phyloP scores from a whole-genome alignment of 129 eudicot genomes.

The Glebionis coronaria region DNA sequence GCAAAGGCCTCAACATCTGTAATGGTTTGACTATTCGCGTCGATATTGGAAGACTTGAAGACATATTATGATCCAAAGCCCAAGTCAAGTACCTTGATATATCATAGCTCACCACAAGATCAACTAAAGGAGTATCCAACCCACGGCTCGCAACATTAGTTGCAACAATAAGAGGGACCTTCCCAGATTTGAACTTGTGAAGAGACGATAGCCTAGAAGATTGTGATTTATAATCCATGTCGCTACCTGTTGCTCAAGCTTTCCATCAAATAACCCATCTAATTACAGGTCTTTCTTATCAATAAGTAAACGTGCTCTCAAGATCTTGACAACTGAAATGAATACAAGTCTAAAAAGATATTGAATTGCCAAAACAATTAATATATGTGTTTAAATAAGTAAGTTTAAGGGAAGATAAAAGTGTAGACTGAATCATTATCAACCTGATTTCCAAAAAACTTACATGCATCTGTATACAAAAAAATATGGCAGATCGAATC shows the following conservation, averaged over 20 bases:
- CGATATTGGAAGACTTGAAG: constrained; percentile 68
- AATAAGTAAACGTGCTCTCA: background rate
- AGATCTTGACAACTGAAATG: background rate
- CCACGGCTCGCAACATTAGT: constrained; percentile 95
- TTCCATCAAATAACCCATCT: constrained; percentile 61
- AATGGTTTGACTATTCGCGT: no score
- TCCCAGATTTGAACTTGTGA: constrained; percentile 83
- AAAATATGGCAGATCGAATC: constrained; percentile 75
- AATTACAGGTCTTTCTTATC: constrained; percentile 64
- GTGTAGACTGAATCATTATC: no score
- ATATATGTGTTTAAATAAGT: no score
- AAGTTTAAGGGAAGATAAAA: no score
- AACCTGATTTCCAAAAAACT: background rate
- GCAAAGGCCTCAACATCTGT: constrained; percentile 88
- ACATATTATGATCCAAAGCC: constrained; percentile 68
- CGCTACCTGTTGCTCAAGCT: constrained; percentile 71
- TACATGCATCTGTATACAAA: constrained; percentile 88
- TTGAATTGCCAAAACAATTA: no score
- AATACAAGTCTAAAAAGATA: no score
- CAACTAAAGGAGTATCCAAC: constrained; percentile 88
- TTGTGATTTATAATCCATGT: constrained; percentile 84
- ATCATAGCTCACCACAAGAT: constrained; percentile 85
- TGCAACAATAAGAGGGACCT: constrained; percentile 63
- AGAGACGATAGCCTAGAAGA: constrained; percentile 75
- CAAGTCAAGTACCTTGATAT: constrained; percentile 89